Evolutionary conservation across 306 rosid genomes (phyloP).

Genomic region (Clitoria ternatea): DNA sequence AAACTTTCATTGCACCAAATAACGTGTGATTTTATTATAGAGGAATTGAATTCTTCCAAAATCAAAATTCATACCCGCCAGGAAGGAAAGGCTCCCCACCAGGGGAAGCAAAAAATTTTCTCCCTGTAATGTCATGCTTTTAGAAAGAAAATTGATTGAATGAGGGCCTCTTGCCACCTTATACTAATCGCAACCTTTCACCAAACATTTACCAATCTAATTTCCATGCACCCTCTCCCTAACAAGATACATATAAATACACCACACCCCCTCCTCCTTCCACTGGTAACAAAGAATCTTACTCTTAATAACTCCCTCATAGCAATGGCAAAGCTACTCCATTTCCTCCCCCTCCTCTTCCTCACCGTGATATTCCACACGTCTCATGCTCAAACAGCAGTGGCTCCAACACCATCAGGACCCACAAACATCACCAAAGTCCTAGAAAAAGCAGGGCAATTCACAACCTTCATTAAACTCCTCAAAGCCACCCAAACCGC

Average conservation of each 20-base stretch:
- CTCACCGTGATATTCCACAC: neutral
- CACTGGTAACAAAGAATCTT: neutral
- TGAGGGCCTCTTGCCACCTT: conserved; percentile 54
- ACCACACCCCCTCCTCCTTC: conserved; percentile 22
- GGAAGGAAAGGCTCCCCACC: too few species aligned
- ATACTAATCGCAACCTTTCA: conserved; percentile 41
- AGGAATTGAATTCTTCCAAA: too few species aligned
- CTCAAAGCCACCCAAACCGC: conserved; percentile 56
- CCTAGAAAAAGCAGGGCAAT: conserved; percentile 86
- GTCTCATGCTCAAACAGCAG: conserved; percentile 42
- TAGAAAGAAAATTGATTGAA: conserved; percentile 14
- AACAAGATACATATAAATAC: neutral
- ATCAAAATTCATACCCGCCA: conserved; percentile 51
- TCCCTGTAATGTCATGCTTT: conserved; percentile 1
- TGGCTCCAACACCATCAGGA: conserved; percentile 57
- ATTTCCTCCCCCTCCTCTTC: conserved; percentile 12
- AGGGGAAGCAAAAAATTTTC: conserved; percentile 41
- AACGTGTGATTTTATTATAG: too few species aligned
- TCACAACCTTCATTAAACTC: conserved; percentile 70
- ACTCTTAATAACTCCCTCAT: neutral
- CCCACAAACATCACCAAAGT: conserved; percentile 63
- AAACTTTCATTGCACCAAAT: too few species aligned
- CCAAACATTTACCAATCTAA: conserved; percentile 37
- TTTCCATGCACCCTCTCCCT: conserved; percentile 22
- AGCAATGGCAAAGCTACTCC: conserved; percentile 27